Evolutionary conservation across 225 moss, liverwort and hornwort species (phyloP).

Genomic region (Sphagnum contortum): DNA sequence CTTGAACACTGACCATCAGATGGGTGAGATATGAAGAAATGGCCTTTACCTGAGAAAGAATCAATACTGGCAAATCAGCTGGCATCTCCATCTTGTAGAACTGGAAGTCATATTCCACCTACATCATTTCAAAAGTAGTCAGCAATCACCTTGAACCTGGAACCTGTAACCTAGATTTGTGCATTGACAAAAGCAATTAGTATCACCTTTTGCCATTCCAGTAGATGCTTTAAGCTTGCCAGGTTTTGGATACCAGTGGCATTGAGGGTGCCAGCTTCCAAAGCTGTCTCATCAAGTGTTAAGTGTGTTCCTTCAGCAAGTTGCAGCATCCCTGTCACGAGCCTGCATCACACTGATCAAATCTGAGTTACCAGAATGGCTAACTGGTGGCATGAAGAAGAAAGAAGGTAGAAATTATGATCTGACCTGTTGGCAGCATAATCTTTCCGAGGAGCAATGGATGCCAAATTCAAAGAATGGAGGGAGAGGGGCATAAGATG

Average conservation of each 20-base stretch:
- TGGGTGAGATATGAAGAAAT: too few relatives aligned
- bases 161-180: neutral
- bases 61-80: constrained; percentile 73
- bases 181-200: neutral
- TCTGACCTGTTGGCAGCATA: constrained; percentile 16
- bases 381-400: neutral
- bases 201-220: constrained; percentile 86
- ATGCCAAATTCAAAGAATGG: constrained; percentile 46
- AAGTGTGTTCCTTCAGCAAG: constrained; percentile 87
- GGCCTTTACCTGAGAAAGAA: constrained; percentile 53
- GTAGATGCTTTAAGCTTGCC: constrained; percentile 61
- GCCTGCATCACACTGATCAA: constrained; percentile 30
- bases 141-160: neutral
- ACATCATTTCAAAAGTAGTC: constrained; percentile 2
- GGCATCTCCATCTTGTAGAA: constrained; percentile 79
- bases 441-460: constrained; percentile 80
- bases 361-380: too few relatives aligned
- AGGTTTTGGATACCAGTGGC: constrained; percentile 65
- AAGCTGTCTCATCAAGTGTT: constrained; percentile 72
- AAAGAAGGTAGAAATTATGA: neutral
- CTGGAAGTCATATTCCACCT: constrained; percentile 92
- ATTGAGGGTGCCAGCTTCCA: constrained; percentile 58
- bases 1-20: too few relatives aligned
- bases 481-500: constrained; percentile 72
- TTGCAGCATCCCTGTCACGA: constrained; percentile 72